phyloP scores from a whole-genome alignment of 805 yeast genomes.

The Ogataea methanolica region DNA sequence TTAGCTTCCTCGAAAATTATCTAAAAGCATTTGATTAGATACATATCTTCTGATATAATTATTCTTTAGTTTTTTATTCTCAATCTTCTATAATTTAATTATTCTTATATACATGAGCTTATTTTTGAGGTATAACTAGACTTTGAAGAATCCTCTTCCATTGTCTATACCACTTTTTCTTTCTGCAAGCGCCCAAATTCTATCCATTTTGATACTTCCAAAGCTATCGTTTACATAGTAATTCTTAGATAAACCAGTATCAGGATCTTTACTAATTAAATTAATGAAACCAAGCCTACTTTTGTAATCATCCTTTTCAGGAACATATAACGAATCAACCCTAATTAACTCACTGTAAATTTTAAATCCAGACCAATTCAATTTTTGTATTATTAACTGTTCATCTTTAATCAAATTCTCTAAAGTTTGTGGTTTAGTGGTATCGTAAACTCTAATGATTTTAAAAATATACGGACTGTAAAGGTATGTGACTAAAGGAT shows the following conservation, averaged over 20 bases:
- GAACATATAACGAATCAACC: conserved; percentile 42
- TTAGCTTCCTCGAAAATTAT: background rate
- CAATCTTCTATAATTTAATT: background rate
- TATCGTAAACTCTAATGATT: conserved; percentile 65
- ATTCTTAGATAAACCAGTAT: conserved; percentile 31
- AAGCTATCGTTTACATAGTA: conserved; percentile 66
- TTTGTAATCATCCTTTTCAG: conserved; percentile 24
- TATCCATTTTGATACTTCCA: conserved; percentile 80
- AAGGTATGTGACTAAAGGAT: conserved; percentile 52
- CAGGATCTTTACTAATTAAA: conserved; percentile 38
- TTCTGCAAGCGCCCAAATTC: conserved; percentile 82
- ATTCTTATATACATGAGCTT: background rate
- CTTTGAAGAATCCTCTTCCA: conserved; percentile 46
- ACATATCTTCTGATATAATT: background rate
- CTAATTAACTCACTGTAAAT: conserved; percentile 58
- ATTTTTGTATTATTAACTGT: conserved; percentile 60
- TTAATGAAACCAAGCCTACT: conserved; percentile 46
- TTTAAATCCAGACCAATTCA: conserved; percentile 61
- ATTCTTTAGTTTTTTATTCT: background rate
- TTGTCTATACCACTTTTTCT: conserved; percentile 59
- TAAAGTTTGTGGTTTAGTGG: conserved; percentile 57
- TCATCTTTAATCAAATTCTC: conserved; percentile 61
- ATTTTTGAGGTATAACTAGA: background rate
- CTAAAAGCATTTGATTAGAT: conserved; percentile 1
- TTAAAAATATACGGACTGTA: conserved; percentile 67